Evolutionary conservation across 2,329 filamentous ascomycete species (phyloP), one percentile per base, ranked within the genome.

Genomic region (Myotisia sp.): DNA sequence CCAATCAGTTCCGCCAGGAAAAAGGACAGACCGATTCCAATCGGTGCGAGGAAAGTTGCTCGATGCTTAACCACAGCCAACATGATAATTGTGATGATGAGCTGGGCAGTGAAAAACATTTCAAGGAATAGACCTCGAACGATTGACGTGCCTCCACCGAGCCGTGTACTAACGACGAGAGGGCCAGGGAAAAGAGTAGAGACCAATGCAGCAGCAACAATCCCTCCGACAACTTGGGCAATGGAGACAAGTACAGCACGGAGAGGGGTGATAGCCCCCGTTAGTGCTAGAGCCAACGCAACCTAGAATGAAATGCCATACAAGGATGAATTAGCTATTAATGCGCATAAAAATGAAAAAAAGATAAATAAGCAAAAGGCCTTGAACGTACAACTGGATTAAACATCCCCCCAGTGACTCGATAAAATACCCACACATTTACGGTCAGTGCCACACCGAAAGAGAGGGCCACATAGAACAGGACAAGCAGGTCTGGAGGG

Each of bases 1-100:
- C 64, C 67, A 3, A 62, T 55, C 32, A 73, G 41, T 37, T 72
- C 64, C 0, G 62, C 60, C 27, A 83, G 67, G 52, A 84, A 83
- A 34, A 84, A 65, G 0, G 77, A 64, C 2, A 82, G 55, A 1
- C 80, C 80, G 44, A 85, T 81, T 8, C 75, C 77, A 3, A 84
- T 58, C 0, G 79, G 79, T 0, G 79, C 79, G 1, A 83, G 57
- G 48, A 68, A 81, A 0, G 79, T 84, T 2, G 72, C 71, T 28
- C 75, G 74, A 52, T 83, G 77, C 57, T 84, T 83, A 51, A 82
- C 76, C 3, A 73, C 71, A 0, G 76, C 77, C 28, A 82, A 63
- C 69, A 82, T 77, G 51, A 75, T 70, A 19, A 79, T 70, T 2
- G 74, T 68, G 34, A 79, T 61, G 5, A 78, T 67, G 6, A 80